phyloP scores from a whole-genome alignment of 2,329 filamentous ascomycete genomes.

The Aspergillus japonicus region DNA sequence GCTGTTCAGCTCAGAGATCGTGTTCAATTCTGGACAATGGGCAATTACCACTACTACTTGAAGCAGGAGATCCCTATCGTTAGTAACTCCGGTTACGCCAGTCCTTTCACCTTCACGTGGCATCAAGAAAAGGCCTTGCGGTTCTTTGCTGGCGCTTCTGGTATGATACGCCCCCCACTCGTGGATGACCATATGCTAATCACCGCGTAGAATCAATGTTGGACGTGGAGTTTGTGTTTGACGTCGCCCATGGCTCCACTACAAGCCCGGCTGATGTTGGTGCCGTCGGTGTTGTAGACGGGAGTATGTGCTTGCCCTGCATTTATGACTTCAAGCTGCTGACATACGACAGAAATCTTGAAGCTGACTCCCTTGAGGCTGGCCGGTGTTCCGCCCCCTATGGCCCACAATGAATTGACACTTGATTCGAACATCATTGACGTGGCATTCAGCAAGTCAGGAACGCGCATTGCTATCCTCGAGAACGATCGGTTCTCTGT shows the following conservation, averaged over 20 bases:
- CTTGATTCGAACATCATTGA: conserved; percentile 66
- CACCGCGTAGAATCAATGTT: conserved; percentile 48
- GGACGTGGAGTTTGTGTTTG: conserved; percentile 66
- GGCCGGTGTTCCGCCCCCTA: conserved; percentile 87
- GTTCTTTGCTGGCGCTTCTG: conserved; percentile 56
- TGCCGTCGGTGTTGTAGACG: conserved; percentile 80
- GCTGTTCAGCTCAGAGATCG: conserved; percentile 73
- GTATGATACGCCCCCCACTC: conserved; percentile 34
- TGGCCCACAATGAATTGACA: conserved; percentile 75
- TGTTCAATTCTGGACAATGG: conserved; percentile 93
- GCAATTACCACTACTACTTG: conserved; percentile 97
- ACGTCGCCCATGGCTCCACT: conserved; percentile 67
- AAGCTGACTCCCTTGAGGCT: conserved; percentile 83
- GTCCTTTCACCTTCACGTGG: conserved; percentile 57
- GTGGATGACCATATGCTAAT: conserved; percentile 6
- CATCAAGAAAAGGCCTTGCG: conserved; percentile 80
- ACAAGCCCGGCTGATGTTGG: conserved; percentile 73
- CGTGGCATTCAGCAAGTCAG: conserved; percentile 67
- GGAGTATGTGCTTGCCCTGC: conserved; percentile 49
- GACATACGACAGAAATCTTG: conserved; percentile 51
- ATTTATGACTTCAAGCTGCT: conserved; percentile 10
- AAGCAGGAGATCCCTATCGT: conserved; percentile 75
- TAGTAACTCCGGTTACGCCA: conserved; percentile 22
- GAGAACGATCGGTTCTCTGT: conserved; percentile 66
- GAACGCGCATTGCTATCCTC: conserved; percentile 68